phyloP scores from a whole-genome alignment of 164 flowering plant species.

The Vitis rupestris region DNA sequence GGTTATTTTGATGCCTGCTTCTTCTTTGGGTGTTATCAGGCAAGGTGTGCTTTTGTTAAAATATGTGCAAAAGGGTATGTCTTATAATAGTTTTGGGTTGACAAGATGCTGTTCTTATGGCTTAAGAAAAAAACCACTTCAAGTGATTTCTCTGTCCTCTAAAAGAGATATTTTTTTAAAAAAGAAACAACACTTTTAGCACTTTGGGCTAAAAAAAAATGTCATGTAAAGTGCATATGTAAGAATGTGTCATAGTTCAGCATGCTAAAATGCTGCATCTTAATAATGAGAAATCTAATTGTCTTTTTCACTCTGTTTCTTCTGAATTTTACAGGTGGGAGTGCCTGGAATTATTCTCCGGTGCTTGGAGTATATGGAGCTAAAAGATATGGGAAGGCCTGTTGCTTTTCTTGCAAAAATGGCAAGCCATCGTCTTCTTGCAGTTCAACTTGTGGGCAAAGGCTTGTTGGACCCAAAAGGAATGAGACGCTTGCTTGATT shows the following conservation, averaged over 20 bases:
- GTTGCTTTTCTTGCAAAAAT: conserved; percentile 95
- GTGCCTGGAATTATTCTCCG: conserved; percentile 64
- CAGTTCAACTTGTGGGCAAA: conserved; percentile 71
- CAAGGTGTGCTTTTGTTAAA: too few species aligned
- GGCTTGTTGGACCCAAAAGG: conserved; percentile 75
- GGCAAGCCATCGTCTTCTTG: conserved; percentile 60
- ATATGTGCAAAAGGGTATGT: too few species aligned
- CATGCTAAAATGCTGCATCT: not conserved
- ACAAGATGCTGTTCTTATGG: too few species aligned
- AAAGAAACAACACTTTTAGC: too few species aligned
- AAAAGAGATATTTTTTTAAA: too few species aligned
- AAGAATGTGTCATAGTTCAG: not conserved
- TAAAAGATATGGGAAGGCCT: conserved; percentile 66
- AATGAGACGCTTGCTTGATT: conserved; percentile 58
- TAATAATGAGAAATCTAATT: not conserved
- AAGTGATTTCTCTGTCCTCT: too few species aligned
- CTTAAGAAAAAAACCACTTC: too few species aligned
- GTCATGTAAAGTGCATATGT: not conserved
- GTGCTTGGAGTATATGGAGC: conserved; percentile 71
- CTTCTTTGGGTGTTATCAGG: not conserved
- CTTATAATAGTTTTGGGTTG: too few species aligned
- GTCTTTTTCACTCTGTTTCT: conserved; percentile 14
- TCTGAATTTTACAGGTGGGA: conserved; percentile 56
- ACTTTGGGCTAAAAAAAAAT: not conserved
- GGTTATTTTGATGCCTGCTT: not conserved